A percentile compares a stretch with the other conserved stretches of the same genome.
phyloP scores from a whole-genome alignment of 257 asterid species.

The Striga asiatica region DNA sequence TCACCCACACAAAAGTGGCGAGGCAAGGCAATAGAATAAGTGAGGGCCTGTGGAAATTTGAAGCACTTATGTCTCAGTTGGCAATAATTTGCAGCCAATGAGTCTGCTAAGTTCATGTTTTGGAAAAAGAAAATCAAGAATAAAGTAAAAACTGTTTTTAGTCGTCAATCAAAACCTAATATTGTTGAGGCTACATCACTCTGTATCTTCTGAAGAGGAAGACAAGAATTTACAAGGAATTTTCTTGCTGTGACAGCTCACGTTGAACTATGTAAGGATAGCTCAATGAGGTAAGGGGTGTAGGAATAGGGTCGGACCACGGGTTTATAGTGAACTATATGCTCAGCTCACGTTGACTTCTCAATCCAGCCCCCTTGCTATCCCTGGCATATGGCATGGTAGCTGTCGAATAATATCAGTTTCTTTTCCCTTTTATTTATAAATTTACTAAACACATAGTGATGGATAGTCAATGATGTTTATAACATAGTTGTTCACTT shows the following conservation, averaged over 20 bases:
- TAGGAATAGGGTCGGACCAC: background rate
- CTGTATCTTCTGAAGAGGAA: background rate
- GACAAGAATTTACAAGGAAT: background rate
- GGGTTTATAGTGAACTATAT: background rate
- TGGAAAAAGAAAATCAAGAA: background rate
- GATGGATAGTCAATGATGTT: background rate
- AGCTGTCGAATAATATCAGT: background rate
- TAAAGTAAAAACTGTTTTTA: background rate
- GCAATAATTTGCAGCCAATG: background rate
- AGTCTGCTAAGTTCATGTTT: background rate
- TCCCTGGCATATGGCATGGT: background rate
- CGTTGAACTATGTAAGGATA: too few relatives aligned
- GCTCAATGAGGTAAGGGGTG: background rate
- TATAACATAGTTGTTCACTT: conserved; percentile 1
- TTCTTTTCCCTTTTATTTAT: background rate
- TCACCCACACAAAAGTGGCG: background rate
- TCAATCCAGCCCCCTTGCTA: background rate
- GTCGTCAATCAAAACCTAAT: background rate
- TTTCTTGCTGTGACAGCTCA: too few relatives aligned
- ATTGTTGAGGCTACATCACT: background rate
- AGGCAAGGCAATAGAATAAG: background rate
- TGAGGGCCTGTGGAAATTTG: conserved; percentile 5
- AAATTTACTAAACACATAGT: background rate
- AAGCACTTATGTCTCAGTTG: background rate
- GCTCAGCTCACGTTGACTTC: too few relatives aligned